Evolutionary conservation across 495 filamentous ascomycete species (phyloP), one percentile per base, ranked within the genome.

Genomic region (Podospora pseudocomata): DNA sequence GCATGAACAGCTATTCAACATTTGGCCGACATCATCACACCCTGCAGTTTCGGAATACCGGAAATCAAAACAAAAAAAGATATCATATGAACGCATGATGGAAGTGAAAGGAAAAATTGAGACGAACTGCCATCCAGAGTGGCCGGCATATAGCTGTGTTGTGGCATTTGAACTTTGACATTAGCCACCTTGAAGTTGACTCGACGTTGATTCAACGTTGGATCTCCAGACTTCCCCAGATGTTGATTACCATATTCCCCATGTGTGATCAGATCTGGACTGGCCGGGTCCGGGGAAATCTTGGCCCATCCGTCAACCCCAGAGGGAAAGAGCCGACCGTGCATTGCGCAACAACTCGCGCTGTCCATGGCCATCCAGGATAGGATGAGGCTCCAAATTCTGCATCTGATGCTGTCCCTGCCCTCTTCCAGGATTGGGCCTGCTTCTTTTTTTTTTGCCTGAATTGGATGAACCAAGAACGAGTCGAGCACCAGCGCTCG

Each of bases 11-110:
- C 30, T 32, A 16, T 3, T 49, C 16, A 58, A 26, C 55, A 23
- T 23, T 58, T 58, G 55, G 55, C 55, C 55, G 23, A 58, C 55
- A 58, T 58, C 55, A 58, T 58, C 55, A 26, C 18, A 11, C 39
- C 11, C 39, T 49, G 39, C 39, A 9, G 39, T 11, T 49, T 49
- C 39, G 39, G 39, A 11, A 49, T 2, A 49, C 39, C 39, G 39
- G 39, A 49, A 13, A 13, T 9, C 9, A 2, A 13, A 13, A 2
- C 9, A 2, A 49, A 49, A 13, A 11, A 18, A 49, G 13, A 49
- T 49, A 49, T 49, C 39, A 49, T 0, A 49, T 49, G 39, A 49
- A 49, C 39, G 39, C 39, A 49, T 49, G 13, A 9, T 49, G 39
- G 39, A 4, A 49, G 39, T 5, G 39, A 49, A 49, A 49, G 15